These are phyloP conservation scores for Trichoderma atroviride DNA, from an alignment of 2,329 filamentous ascomycete species.

Conservation along the genomic window DNA sequence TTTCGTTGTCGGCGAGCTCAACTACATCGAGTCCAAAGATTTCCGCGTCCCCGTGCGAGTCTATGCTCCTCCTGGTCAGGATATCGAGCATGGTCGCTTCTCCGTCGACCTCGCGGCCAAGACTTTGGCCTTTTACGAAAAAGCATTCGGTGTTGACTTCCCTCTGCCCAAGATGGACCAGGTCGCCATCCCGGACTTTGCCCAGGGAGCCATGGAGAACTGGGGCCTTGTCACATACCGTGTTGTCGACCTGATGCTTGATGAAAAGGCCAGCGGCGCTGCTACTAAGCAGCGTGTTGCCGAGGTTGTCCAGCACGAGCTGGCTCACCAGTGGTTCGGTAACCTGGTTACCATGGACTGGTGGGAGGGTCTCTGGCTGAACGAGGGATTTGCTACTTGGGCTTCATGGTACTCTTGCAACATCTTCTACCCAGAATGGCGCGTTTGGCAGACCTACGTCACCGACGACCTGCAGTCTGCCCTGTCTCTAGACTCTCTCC, in stretches of 20 bases:
- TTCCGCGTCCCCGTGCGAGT: slow-evolving; percentile 92
- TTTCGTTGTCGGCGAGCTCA: slow-evolving; percentile 91
- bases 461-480: slow-evolving; percentile 90
- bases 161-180: slow-evolving; percentile 42
- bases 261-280: slow-evolving; percentile 88
- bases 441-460: slow-evolving; percentile 95
- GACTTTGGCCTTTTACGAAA: slow-evolving; percentile 92
- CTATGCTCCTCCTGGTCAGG: slow-evolving; percentile 86
- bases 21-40: slow-evolving; percentile 87
- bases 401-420: slow-evolving; percentile 76
- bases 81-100: slow-evolving; percentile 90
- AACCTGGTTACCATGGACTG: slow-evolving; percentile 98
- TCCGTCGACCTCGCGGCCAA: slow-evolving; percentile 86
- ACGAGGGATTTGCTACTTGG: slow-evolving; percentile 78
- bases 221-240: slow-evolving; percentile 97
- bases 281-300: slow-evolving; percentile 90
- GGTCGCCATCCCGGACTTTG: slow-evolving; percentile 84
- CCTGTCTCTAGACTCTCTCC: slow-evolving; percentile 82
- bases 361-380: slow-evolving; percentile 97
- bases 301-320: slow-evolving; percentile 93
- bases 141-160: slow-evolving; percentile 85
- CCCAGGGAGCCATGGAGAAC: slow-evolving; percentile 96
- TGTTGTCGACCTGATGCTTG: slow-evolving; percentile 78
- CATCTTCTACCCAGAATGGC: slow-evolving; percentile 95
- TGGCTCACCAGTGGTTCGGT: slow-evolving; percentile 98